phyloP scores from a whole-genome alignment of 179 eudicot species.

The Sideroxylon spinosum region DNA sequence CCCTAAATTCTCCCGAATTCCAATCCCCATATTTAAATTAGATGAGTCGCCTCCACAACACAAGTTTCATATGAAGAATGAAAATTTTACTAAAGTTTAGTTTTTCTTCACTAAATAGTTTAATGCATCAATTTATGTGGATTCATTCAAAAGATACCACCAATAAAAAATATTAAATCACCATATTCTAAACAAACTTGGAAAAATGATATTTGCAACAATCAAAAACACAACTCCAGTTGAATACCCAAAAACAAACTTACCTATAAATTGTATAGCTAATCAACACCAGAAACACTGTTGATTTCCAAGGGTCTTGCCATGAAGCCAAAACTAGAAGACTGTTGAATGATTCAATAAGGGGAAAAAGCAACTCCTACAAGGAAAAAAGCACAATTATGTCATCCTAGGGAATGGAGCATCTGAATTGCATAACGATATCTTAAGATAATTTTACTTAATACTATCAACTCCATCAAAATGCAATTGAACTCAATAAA shows the following conservation, averaged over 20 bases:
- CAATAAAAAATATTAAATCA: not conserved
- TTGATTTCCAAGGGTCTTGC: constrained; percentile 69
- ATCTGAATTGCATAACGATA: not conserved
- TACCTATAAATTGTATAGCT: constrained; percentile 62
- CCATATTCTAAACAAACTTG: not conserved
- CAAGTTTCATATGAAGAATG: not conserved
- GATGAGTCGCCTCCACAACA: no score
- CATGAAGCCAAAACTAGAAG: constrained; percentile 62
- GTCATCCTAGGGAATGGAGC: not conserved
- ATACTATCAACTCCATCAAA: not conserved
- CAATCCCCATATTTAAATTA: no score
- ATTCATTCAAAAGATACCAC: constrained; percentile 6
- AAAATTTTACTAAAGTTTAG: not conserved
- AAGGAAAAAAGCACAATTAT: constrained; percentile 6
- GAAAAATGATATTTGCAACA: not conserved
- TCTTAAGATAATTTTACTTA: not conserved
- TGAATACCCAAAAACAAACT: not conserved
- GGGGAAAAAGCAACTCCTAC: constrained; percentile 76
- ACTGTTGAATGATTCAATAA: constrained; percentile 32
- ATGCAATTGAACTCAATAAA: not conserved
- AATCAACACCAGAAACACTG: constrained; percentile 46
- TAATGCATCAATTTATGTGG: not conserved
- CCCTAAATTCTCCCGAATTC: no score
- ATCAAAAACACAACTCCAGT: not conserved
- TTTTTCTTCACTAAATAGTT: not conserved